Evolutionary conservation across 345 rosid species (phyloP).

Genomic region (Streptanthus diversifolius): DNA sequence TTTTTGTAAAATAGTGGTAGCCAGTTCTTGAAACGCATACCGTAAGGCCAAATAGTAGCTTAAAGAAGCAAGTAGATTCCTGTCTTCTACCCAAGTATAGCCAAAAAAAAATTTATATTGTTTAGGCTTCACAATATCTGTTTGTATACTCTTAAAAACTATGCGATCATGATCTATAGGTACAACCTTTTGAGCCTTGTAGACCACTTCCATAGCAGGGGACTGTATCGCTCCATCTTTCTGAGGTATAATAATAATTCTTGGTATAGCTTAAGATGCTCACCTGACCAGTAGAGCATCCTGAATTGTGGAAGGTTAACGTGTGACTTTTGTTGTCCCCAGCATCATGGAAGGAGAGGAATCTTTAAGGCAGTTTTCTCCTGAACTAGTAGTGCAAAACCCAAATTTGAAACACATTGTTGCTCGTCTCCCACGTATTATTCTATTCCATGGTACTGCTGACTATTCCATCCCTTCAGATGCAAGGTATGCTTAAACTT

Average conservation of each 20-base stretch:
- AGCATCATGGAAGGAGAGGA: conserved; percentile 98
- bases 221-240: conserved; percentile 78
- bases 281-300: background rate
- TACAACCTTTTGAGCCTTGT: conserved; percentile 79
- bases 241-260: conserved; percentile 44
- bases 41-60: background rate
- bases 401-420: conserved; percentile 49
- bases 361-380: conserved; percentile 71
- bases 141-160: background rate
- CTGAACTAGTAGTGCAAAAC: conserved; percentile 73
- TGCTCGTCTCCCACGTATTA: conserved; percentile 69
- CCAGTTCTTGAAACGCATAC: background rate
- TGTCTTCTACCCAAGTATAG: conserved; percentile 2
- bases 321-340: conserved; percentile 19
- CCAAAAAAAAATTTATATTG: background rate
- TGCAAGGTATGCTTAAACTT: conserved; percentile 57
- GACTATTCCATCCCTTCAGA: conserved; percentile 93
- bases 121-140: background rate
- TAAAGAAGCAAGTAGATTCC: background rate
- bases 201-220: conserved; percentile 84
- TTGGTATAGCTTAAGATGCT: background rate
- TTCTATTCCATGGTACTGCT: conserved; percentile 88
- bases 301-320: background rate
- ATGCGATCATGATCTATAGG: conserved; percentile 43
- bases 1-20: background rate